Evolutionary conservation across 192 early-diverging fungal species (phyloP), one percentile per base, ranked within the genome.

Genomic region (Coemansia sp.): DNA sequence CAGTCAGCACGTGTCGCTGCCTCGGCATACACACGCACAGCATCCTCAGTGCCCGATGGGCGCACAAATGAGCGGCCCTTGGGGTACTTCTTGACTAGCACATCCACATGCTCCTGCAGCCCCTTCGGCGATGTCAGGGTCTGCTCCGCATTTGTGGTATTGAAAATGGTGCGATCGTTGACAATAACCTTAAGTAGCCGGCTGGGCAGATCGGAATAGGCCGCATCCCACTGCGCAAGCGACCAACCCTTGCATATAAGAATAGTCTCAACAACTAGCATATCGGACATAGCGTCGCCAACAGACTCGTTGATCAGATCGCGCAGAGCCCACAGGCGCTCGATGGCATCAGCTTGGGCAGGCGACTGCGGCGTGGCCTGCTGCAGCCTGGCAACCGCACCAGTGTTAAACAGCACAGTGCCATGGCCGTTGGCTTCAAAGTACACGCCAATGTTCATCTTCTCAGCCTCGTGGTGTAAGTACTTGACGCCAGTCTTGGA

Each of bases 391-490:
- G 59, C 53, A 75, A 97, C 93, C 6, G 92, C 90, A 61, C 91
- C 89, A 50, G 86, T 70, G 75, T 93, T 98, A 80, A 99, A 99
- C 64, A 99, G 84, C 53, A 98, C 91, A 20, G 97, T 99, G 58
- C 97, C 97, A 75, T 99, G 97, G 61, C 97, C 97, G 68, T 99
- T 99, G 50, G 97, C 97, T 81, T 99, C 97, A 90, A 99, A 99
- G 86, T 99, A 99, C 42, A 98, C 95, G 73, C 97, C 97, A 66
- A 98, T 90, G 78, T 96, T 94, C 81, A 94, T 98, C 70, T 93
- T 90, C 76, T 94, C 90, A 29, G 97, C 97, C 67, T 95, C 95
- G 76, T 99, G 97, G 73, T 99, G 97, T 70, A 99, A 85, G 82
- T 99, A 90, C 88, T 99, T 99, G 64, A 99, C 97, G 64, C 97